phyloP scores from a whole-genome alignment of 2,329 filamentous ascomycete genomes.

The Talaromyces rugulosus region DNA sequence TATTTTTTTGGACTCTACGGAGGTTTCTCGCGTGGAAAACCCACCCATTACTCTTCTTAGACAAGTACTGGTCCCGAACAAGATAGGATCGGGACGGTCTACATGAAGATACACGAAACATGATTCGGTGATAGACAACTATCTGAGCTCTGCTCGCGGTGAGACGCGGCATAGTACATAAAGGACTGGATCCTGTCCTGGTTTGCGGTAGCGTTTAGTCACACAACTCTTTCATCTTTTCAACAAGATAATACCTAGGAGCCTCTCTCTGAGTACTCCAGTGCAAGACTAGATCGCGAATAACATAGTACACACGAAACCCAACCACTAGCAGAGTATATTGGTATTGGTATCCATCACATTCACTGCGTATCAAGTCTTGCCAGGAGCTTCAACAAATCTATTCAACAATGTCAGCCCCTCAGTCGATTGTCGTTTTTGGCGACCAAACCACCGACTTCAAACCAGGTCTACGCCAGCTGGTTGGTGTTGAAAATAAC shows the following conservation, averaged over 20 bases:
- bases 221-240: neutral
- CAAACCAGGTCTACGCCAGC: neutral
- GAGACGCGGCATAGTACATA: neutral
- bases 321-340: neutral
- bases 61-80: neutral
- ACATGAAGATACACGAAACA: neutral
- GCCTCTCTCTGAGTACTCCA: neutral
- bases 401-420: neutral
- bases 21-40: neutral
- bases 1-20: neutral
- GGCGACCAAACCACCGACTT: slow-evolving; percentile 1
- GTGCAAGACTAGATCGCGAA: neutral
- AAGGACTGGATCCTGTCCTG: neutral
- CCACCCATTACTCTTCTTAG: neutral
- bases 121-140: neutral
- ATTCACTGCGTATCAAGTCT: neutral
- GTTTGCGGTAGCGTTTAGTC: neutral
- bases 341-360: neutral
- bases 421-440: neutral
- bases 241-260: neutral
- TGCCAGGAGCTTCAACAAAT: neutral
- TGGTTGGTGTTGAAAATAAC: neutral
- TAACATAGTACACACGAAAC: neutral
- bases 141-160: neutral
- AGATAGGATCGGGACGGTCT: neutral